phyloP scores from a whole-genome alignment of 2,329 filamentous ascomycete species.

The Emergomyces pasteurianus region DNA sequence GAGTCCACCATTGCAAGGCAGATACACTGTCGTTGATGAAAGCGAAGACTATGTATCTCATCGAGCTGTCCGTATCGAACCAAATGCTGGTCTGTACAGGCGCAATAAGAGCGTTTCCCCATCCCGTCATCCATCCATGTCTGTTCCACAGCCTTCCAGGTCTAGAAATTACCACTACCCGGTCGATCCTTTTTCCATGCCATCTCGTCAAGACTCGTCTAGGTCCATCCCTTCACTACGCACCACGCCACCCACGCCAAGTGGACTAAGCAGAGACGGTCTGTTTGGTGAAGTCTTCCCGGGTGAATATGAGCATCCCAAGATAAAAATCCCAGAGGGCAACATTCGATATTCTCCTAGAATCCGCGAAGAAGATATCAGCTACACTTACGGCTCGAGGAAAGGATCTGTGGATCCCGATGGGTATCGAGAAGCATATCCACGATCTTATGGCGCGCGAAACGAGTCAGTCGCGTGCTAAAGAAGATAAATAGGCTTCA shows the following conservation, averaged over 20 bases:
- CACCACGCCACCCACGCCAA: neutral
- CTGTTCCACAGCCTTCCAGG: constrained; percentile 12
- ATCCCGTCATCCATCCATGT: constrained; percentile 12
- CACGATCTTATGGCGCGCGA: constrained; percentile 8
- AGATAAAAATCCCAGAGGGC: neutral
- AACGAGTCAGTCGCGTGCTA: neutral
- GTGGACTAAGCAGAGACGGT: neutral
- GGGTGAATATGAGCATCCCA: neutral
- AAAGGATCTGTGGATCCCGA: constrained; percentile 6
- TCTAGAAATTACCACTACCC: constrained; percentile 20
- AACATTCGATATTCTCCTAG: constrained; percentile 4
- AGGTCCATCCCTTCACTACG: constrained; percentile 1
- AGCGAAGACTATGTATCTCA: constrained; percentile 13
- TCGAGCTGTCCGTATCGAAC: constrained; percentile 18
- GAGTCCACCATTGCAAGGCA: constrained; percentile 23
- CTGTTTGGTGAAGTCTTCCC: constrained; percentile 4
- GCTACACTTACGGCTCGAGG: constrained; percentile 3
- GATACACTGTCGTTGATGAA: constrained; percentile 22
- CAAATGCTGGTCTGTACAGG: constrained; percentile 14
- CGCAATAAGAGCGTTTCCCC: constrained; percentile 20
- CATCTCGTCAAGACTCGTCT: constrained; percentile 1
- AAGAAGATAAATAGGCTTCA: neutral
- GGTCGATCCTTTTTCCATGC: constrained; percentile 9
- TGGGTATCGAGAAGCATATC: constrained; percentile 10
- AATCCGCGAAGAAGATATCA: constrained; percentile 5